Base-by-base conservation (phyloP, 2,329 filamentous ascomycete genomes). In the Venturia asperata region DNA sequence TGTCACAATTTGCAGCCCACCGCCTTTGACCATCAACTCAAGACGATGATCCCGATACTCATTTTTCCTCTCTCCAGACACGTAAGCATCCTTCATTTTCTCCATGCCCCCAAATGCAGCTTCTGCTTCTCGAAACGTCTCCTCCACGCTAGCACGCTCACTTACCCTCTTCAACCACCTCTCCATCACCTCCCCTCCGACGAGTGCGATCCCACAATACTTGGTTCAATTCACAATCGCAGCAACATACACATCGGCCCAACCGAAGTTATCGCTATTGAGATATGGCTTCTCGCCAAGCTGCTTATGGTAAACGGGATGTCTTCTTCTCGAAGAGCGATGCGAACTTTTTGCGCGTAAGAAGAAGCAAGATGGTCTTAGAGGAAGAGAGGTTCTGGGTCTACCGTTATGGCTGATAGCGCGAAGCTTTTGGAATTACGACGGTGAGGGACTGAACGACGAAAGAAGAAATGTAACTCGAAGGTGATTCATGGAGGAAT, bases 271-370 rank as follows among this genome's bases (percentile, higher is more conserved):
- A 5, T 30, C 27, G 15, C 47, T 15, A 30, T 55, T 5, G 47
- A 55, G 15, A 30, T 6, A 55, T 66, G 68, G 41, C 67, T 68
- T 11, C 66, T 55, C 9, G 67, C 67, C 64, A 68, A 65, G 49
- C 67, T 68, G 34, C 68, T 4, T 41, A 4, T 39, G 37, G 37
- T 37, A 21, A 61, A 61, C 7, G 56, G 56, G 17, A 61, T 24
- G 37, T 30, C 19, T 34, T 61, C 27, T n/a, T 24, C 19, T n/a
- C 56, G 5, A 10, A 61, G 56, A 34, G 56, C 56, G 21, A 34
- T 61, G 9, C 56, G n/a, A 9, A 61, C 21, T 37, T 61, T 61
- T 21, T 61, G 56, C 7, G 56, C 56, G 37, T 61, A 61, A 5
- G 56, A 61, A 34, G 56, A 61, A 21, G 37, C 30, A 6, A 21